Evolutionary conservation across 192 early-diverging fungal species (phyloP), one percentile per base, ranked within the genome.

Genomic region (Thoreauomyces humboldtii): DNA sequence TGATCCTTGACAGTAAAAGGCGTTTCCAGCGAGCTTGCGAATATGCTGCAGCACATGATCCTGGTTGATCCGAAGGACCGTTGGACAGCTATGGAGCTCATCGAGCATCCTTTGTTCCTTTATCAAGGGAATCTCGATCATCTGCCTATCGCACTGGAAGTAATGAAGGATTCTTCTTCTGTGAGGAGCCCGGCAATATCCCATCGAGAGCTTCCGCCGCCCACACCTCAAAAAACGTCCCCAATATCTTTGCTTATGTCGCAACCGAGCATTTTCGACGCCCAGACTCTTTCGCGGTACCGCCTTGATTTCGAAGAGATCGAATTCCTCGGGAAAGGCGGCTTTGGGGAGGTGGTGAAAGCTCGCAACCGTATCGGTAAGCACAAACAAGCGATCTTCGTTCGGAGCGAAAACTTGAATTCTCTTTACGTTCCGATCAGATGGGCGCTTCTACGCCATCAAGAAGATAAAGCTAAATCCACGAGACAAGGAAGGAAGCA

Each of bases 321-420:
- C 31, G 76, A 78, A 51, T 78, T 74, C 57, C 44, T 84, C 5
- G 78, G 77, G 14, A 59, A 60, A 41, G 80, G 93, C 4, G 93
- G 93, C 2, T 98, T 94, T 81, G 95, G 95, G n/a, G 87, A 88
- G 55, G 95, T 98, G 0, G 88, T 96, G 34, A 98, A 98, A 67
- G 92, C 92, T 0, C 81, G 91, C 15, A 95, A 98, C 64, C 76
- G 79, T 29, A 82, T 96, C 0, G n/a, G n/a, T n/a, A n/a, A n/a
- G 93, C 91, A 63, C 84, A 80, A 0, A 75, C 84, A 36, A 67
- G 50, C 55, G 35, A 31, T 0, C 11, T 11, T 29, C 22, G 38
- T 22, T 3, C 22, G 27, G 19, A 19, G 21, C 62, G n/a, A 42
- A 0, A 24, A 56, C 9, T 19, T n/a, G 17, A 19, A 6, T 14